Percentiles rank a stretch among this genome's conserved stretches.
Conservation (phyloP, 805 yeast genomes). For the Cyberlindnera maritima region DNA sequence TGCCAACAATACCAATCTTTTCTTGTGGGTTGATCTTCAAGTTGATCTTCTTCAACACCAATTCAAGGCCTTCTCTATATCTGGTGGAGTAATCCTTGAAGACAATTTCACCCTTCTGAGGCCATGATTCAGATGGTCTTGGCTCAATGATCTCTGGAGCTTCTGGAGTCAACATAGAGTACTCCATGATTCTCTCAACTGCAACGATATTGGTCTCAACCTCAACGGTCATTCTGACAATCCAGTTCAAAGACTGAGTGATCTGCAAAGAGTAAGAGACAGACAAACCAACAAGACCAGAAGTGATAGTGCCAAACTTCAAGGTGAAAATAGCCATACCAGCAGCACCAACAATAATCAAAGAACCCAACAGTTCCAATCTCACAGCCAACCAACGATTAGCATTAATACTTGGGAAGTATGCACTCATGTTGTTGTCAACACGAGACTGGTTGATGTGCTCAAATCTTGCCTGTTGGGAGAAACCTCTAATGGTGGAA, state of each 20-base stretch:
- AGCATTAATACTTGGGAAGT: slow-evolving; percentile 86
- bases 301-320: slow-evolving; percentile 68
- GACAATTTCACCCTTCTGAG: slow-evolving; percentile 60
- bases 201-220: slow-evolving; percentile 97
- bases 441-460: slow-evolving; percentile 66
- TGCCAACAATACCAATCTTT: slow-evolving; percentile 92
- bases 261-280: slow-evolving; percentile 90
- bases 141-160: slow-evolving; percentile 70
- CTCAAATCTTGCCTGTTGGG: slow-evolving; percentile 59
- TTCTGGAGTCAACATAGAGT: slow-evolving; percentile 75
- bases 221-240: slow-evolving; percentile 97
- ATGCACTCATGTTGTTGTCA: slow-evolving; percentile 88
- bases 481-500: slow-evolving; percentile 71
- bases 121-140: slow-evolving; percentile 77
- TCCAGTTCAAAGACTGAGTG: slow-evolving; percentile 94
- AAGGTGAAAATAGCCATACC: slow-evolving; percentile 62
- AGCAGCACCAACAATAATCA: slow-evolving; percentile 84
- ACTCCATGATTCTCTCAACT: slow-evolving; percentile 92
- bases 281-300: slow-evolving; percentile 93
- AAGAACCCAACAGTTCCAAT: slow-evolving; percentile 85
- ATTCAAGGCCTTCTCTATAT: slow-evolving; percentile 78
- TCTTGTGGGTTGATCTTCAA: slow-evolving; percentile 68
- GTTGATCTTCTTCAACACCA: slow-evolving; percentile 68
- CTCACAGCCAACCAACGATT: slow-evolving; percentile 98
- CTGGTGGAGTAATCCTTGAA: slow-evolving; percentile 78